Evolutionary conservation across 108 stramenopile species (phyloP).

Genomic region (Discostella stelligeroides): DNA sequence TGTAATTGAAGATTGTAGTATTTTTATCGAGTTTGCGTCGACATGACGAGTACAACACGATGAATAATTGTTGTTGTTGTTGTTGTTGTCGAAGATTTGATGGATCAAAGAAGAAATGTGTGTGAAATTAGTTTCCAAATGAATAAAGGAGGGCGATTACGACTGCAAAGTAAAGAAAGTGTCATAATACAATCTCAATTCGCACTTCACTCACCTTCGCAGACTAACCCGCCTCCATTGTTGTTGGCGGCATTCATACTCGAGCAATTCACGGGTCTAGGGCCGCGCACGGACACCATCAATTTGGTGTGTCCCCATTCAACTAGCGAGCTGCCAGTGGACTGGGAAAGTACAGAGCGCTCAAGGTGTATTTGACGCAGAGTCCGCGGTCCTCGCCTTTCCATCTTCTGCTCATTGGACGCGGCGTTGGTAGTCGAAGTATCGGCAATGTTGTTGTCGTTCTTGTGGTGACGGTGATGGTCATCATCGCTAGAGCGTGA

Average conservation of each 20-base stretch:
- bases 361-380: conserved; percentile 60
- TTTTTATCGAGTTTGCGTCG: too few relatives aligned
- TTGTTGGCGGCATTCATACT: conserved; percentile 29
- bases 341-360: conserved; percentile 41
- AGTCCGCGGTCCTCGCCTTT: conserved; percentile 30
- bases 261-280: conserved; percentile 32
- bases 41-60: too few relatives aligned
- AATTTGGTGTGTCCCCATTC: conserved; percentile 89
- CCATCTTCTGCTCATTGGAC: conserved; percentile 1
- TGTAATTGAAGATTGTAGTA: too few relatives aligned
- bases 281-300: conserved; percentile 62
- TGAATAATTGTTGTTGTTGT: not conserved
- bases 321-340: conserved; percentile 69
- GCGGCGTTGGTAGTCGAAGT: conserved; percentile 1
- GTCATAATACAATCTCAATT: not conserved
- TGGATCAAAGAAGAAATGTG: too few relatives aligned
- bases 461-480: conserved; percentile 16
- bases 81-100: not conserved
- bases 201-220: conserved; percentile 23
- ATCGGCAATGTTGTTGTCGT: conserved; percentile 14
- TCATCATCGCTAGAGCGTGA: conserved; percentile 22
- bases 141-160: conserved; percentile 44
- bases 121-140: too few relatives aligned
- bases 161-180: too few relatives aligned
- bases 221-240: conserved; percentile 23